phyloP scores from a whole-genome alignment of 2,329 filamentous ascomycete genomes.

The Bipolaris sorokiniana region DNA sequence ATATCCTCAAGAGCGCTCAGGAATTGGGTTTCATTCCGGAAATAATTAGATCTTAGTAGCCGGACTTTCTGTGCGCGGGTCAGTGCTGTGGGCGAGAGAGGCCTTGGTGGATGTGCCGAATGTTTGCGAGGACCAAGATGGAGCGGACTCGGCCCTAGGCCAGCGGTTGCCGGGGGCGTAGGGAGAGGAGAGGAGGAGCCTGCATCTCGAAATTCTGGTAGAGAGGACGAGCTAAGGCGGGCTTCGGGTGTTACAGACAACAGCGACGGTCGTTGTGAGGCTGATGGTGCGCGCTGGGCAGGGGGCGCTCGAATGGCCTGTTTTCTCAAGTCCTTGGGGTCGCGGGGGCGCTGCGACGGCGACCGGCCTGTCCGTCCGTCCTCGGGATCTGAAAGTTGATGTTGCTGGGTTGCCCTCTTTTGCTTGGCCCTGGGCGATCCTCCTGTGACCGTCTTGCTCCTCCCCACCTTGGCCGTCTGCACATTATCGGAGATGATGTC shows the following conservation, averaged over 20 bases:
- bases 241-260: conserved; percentile 65
- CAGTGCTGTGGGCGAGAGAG: conserved; percentile 66
- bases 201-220: conserved; percentile 66
- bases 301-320: conserved; percentile 35
- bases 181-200: conserved; percentile 49
- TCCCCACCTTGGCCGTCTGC: conserved; percentile 62
- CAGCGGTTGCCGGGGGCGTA: conserved; percentile 51
- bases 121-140: conserved; percentile 54
- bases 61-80: conserved; percentile 71
- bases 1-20: conserved; percentile 81
- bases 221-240: conserved; percentile 70
- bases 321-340: conserved; percentile 38
- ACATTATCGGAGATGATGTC: conserved; percentile 66
- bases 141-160: conserved; percentile 44
- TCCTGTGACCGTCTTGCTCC: conserved; percentile 72
- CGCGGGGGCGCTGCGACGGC: conserved; percentile 41
- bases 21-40: conserved; percentile 80
- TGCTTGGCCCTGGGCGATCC: conserved; percentile 52
- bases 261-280: conserved; percentile 54
- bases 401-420: conserved; percentile 47
- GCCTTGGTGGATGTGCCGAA: conserved; percentile 63
- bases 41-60: conserved; percentile 79
- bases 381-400: conserved; percentile 48
- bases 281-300: conserved; percentile 32
- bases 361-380: conserved; percentile 47